Evolutionary conservation across 768 basidiomycete genomes (phyloP).

Genomic region (Hypholoma fasciculare): DNA sequence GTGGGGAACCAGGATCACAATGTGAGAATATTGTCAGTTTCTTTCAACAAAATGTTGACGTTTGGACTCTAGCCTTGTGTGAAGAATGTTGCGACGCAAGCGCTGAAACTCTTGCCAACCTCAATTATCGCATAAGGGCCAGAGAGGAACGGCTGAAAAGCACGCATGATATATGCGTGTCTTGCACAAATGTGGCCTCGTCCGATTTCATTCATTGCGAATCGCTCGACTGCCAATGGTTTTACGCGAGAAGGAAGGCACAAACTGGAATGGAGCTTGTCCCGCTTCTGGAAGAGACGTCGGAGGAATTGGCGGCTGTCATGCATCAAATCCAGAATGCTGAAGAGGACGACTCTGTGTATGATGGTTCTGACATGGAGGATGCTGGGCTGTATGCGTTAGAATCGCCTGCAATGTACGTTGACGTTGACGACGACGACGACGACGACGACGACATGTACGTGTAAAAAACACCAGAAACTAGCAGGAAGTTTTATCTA

Average conservation of each 20-base stretch:
- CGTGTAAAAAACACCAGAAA: constrained; percentile 2
- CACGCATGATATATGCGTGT: constrained; percentile 70
- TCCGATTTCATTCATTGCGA: constrained; percentile 71
- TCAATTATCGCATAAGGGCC: constrained; percentile 52
- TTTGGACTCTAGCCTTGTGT: constrained; percentile 55
- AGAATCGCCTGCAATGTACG: background rate
- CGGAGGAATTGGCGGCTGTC: constrained; percentile 32
- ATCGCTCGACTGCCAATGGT: constrained; percentile 84
- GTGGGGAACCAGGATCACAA: constrained; percentile 53
- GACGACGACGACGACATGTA: constrained; percentile 1
- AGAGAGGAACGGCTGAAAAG: constrained; percentile 55
- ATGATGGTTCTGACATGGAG: background rate
- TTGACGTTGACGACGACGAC: background rate
- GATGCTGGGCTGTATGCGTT: background rate
- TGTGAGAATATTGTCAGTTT: constrained; percentile 35
- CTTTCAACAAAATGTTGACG: background rate
- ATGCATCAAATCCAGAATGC: constrained; percentile 14
- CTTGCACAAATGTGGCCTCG: constrained; percentile 60
- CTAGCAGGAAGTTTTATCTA: background rate
- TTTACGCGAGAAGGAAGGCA: constrained; percentile 69
- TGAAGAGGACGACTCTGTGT: constrained; percentile 1
- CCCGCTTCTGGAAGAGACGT: constrained; percentile 30
- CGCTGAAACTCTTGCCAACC: constrained; percentile 53
- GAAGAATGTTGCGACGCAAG: constrained; percentile 52
- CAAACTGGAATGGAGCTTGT: constrained; percentile 43